These are phyloP conservation scores for Botrytis sinoallii DNA, from an alignment of 2,329 filamentous ascomycete species.

Conservation along the genomic window DNA sequence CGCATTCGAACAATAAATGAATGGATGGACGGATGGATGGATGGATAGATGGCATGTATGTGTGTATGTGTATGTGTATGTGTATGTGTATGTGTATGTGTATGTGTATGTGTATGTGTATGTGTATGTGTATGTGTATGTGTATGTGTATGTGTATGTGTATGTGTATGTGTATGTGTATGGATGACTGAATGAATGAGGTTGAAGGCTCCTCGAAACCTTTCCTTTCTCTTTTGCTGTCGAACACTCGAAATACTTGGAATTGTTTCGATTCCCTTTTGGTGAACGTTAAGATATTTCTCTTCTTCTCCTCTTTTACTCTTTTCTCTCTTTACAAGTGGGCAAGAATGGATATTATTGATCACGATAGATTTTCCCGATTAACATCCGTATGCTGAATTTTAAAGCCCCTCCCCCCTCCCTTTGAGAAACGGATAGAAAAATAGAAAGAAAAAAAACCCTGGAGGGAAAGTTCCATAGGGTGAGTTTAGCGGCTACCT, in stretches of 20 bases:
- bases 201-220: neutral
- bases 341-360: neutral
- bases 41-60: neutral
- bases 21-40: neutral
- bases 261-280: neutral
- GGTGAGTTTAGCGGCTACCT: slow-evolving; percentile 1
- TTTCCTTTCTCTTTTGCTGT: neutral
- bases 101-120: neutral
- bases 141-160: too few species aligned
- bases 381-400: neutral
- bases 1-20: neutral
- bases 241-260: neutral
- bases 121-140: too few species aligned
- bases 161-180: neutral
- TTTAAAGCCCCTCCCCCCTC: neutral
- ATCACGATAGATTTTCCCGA: neutral
- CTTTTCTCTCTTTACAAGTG: neutral
- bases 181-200: neutral
- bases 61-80: neutral
- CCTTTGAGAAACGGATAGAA: neutral
- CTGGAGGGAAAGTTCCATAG: neutral
- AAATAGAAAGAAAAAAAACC: neutral
- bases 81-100: neutral
- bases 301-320: neutral
- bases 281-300: neutral